Evolutionary conservation across 2,329 filamentous ascomycete genomes (phyloP), one percentile per base, ranked within the genome.

Genomic region (Ceratocystis destructans): DNA sequence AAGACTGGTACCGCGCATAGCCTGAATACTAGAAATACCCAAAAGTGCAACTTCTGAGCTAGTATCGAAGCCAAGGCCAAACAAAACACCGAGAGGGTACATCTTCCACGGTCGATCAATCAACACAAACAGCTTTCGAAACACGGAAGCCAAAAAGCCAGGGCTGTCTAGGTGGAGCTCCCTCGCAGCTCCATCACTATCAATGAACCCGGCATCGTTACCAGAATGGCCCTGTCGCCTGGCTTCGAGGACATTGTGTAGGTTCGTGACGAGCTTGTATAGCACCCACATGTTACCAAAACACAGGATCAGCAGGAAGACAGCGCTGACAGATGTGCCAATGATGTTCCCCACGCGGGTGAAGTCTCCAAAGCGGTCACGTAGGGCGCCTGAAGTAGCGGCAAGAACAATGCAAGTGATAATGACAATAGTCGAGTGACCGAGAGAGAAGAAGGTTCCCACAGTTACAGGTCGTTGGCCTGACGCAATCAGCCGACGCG

Each of bases 41-140:
- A 99, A 77, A 6, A 99, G 81, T 0, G 94, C 93, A 72, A 97
- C 89, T 74, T 99, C 93, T 6, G 90, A 96, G 50, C 89, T 95
- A 0, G 94, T 97, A 73, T 97, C 94, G 73, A 99, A 97, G 0
- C 93, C 94, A 0, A 97, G 79, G 0, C 93, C 94, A 72, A 93
- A 97, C 3, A 97, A 78, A 0, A 97, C 81, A 0, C 93, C 93
- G 0, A 96, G 78, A 0, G 90, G 91, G 70, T 95, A 94, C 91
- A 96, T 96, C 75, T 97, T 97, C 93, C 93, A 97, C 0, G 89
- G 88, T 4, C 83, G 77, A 71, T 87, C 84, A 41, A 87, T 80
- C 28, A 95, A 78, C 53, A 83, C 85, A 76, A 97, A 96, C 68
- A 95, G 80, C 68, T 79, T 83, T 67, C 87, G 85, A 64, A 96